Percentiles rank a stretch among this genome's conserved stretches.
phyloP scores from a whole-genome alignment of 176 grass and related monocot species.

The Phyllostachys edulis region DNA sequence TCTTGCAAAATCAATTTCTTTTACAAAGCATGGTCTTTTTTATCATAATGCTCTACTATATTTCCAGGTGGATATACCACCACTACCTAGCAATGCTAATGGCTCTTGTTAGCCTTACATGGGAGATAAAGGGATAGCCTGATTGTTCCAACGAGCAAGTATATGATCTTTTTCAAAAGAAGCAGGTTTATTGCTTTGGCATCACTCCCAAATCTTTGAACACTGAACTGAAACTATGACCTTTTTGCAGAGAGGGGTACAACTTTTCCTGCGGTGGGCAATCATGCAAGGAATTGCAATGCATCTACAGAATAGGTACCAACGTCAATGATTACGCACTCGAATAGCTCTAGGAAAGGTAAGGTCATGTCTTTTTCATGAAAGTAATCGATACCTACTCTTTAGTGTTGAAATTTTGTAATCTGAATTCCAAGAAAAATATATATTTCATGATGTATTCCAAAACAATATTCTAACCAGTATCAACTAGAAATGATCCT shows the following conservation, averaged over 20 bases:
- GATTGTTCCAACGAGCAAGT: constrained; percentile 91
- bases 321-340: too few relatives aligned
- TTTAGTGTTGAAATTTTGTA: not conserved
- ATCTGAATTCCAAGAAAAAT: not conserved
- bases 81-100: constrained; percentile 26
- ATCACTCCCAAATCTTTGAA: not conserved
- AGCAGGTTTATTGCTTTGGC: not conserved
- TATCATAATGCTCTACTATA: not conserved
- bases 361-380: constrained; percentile 55
- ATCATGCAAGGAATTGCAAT: too few relatives aligned
- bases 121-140: constrained; percentile 90
- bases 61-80: constrained; percentile 86
- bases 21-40: not conserved
- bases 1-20: not conserved
- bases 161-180: not conserved
- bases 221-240: constrained; percentile 2
- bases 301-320: too few relatives aligned
- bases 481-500: not conserved
- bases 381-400: not conserved
- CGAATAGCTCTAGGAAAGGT: too few relatives aligned
- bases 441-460: not conserved
- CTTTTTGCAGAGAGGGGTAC: constrained; percentile 66
- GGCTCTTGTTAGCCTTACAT: constrained; percentile 94
- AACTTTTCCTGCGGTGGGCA: constrained; percentile 89
- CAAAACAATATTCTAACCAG: not conserved